Evolutionary conservation across 257 asterid species (phyloP), one percentile per base, ranked within the genome.

Genomic region (Nemophila menziesii): DNA sequence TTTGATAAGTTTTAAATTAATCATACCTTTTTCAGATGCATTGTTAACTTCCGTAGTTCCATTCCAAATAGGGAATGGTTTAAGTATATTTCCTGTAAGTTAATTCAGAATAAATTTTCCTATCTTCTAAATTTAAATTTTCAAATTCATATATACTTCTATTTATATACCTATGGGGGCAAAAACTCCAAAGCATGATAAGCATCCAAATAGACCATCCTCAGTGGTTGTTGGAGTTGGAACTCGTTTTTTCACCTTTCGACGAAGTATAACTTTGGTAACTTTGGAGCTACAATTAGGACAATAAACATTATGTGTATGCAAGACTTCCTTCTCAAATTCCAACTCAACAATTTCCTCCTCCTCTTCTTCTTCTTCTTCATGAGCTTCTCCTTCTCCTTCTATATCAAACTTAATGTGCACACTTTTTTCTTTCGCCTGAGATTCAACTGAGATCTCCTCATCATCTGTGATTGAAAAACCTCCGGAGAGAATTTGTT

Each of bases 181-280:
- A 64, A 82, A 82, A 37, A 82, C 33, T 44, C 71, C 56, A 60
- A 82, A 63, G 67, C 94, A 82, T 5, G 75, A 51, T 20, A 69
- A 55, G 60, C 94, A 82, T 27, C 92, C 89, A 13, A 76, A 16
- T 21, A 71, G 54, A 22, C 62, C 63, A 20, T 3, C 5, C 14
- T 41, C 46, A 40, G n/a, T n/a, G 23, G 45, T 6, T 41, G 46
- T 18, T 41, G 19, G 19, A 49, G 23, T 8, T 23, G 5, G 12
- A 20, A 4, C 15, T 45, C 11, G 38, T 6, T 10, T 39, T n/a
- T n/a, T n/a, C n/a, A n/a, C n/a, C n/a, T n/a, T n/a, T n/a, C n/a
- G n/a, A n/a, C n/a, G 20, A 27, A 22, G 20, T 10, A 14, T 41
- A 16, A 42, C 94, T 53, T 66, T 82, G 0, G 92, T 72, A 7